Conservation (phyloP, 495 filamentous ascomycete species). For the Ramalina intermedia region DNA sequence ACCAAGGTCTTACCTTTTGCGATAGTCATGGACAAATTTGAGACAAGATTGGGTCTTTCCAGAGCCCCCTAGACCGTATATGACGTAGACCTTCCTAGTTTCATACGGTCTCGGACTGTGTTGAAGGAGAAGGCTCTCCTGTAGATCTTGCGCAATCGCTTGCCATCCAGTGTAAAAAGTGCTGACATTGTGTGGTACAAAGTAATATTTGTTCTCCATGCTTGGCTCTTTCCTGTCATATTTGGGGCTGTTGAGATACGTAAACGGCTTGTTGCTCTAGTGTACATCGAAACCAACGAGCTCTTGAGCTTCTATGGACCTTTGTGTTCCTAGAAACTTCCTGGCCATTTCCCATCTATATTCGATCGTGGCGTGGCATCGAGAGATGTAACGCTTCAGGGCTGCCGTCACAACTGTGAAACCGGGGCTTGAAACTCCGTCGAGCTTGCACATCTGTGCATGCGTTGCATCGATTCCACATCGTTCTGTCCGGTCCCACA, state of each 20-base stretch:
- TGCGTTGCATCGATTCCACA: conserved; percentile 20
- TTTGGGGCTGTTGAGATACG: conserved; percentile 8
- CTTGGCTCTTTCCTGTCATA: conserved; percentile 6
- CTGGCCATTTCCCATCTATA: conserved; percentile 3
- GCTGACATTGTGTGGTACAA: conserved; percentile 7
- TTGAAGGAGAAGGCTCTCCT: not conserved
- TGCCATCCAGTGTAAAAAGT: conserved; percentile 4
- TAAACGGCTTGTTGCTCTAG: conserved; percentile 8
- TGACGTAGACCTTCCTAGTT: conserved; percentile 17
- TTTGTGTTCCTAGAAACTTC: conserved; percentile 1
- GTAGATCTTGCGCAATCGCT: conserved; percentile 3
- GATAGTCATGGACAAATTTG: conserved; percentile 24
- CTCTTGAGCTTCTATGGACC: conserved; percentile 5
- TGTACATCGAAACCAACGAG: conserved; percentile 9
- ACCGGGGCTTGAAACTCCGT: not conserved
- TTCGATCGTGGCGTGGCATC: not conserved
- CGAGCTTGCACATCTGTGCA: conserved; percentile 14
- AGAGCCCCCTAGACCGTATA: conserved; percentile 24
- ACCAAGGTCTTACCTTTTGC: conserved; percentile 17
- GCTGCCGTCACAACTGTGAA: conserved; percentile 1
- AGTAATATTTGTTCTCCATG: conserved; percentile 8
- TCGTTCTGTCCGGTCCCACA: conserved; percentile 20
- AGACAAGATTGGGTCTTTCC: conserved; percentile 27
- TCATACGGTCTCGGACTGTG: not conserved
- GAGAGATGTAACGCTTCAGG: conserved; percentile 1